Evolutionary conservation across 495 filamentous ascomycete species (phyloP).

Genomic region (Penicillium steckii): DNA sequence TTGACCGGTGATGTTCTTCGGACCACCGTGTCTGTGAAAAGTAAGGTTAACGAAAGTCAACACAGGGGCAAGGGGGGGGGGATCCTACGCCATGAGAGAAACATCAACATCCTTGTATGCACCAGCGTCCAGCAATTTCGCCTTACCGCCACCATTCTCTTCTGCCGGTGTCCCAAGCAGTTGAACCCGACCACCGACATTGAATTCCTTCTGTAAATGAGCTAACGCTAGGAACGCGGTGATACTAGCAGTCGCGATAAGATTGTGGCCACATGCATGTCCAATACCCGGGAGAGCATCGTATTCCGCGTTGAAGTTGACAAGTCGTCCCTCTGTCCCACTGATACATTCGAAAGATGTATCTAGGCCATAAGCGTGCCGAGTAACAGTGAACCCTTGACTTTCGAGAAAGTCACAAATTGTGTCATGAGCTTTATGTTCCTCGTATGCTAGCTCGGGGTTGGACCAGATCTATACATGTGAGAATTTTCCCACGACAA

Average conservation of each 20-base stretch:
- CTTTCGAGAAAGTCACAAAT: constrained; percentile 12
- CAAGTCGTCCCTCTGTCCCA: constrained; percentile 8
- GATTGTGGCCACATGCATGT: constrained; percentile 21
- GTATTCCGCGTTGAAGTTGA: constrained; percentile 18
- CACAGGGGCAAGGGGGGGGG: neutral
- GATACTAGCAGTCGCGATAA: constrained; percentile 11
- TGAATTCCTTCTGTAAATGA: neutral
- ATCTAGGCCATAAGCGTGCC: constrained; percentile 10
- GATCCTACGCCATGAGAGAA: constrained; percentile 12
- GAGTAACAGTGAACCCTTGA: constrained; percentile 3
- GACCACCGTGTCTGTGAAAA: neutral
- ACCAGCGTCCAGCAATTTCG: constrained; percentile 10
- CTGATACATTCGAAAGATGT: constrained; percentile 9
- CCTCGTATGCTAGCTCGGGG: constrained; percentile 13
- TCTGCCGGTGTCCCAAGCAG: constrained; percentile 16
- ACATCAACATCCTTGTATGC: constrained; percentile 11
- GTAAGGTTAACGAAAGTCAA: neutral
- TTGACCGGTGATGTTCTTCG: constrained; percentile 2
- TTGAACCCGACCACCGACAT: constrained; percentile 7
- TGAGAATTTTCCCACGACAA: neutral
- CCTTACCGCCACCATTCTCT: constrained; percentile 14
- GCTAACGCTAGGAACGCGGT: constrained; percentile 7
- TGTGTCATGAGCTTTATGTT: constrained; percentile 11
- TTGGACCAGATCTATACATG: constrained; percentile 3
- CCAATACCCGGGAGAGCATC: constrained; percentile 14